phyloP scores from a whole-genome alignment of 371 early-diverging fungal genomes.

The Zancudomyces culisetae region DNA sequence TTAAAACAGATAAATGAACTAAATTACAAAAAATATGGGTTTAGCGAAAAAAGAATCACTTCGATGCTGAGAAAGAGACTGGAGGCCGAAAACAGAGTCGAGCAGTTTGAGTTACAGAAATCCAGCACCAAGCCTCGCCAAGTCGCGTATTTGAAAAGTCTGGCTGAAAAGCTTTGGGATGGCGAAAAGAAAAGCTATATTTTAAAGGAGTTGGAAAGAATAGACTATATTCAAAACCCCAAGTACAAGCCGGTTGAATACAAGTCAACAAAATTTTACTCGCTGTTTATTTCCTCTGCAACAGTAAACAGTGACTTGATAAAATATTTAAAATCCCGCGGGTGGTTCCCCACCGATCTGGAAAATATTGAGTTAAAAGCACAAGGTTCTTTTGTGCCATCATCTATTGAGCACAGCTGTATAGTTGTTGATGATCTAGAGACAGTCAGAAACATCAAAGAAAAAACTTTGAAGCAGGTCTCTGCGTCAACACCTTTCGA shows the following conservation, averaged over 20 bases:
- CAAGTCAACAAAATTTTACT: background rate
- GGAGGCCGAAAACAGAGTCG: no score
- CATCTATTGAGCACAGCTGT: conserved; percentile 9
- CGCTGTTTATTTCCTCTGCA: conserved; percentile 10
- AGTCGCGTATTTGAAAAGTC: no score
- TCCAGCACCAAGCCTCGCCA: background rate
- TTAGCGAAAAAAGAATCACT: no score
- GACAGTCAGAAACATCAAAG: conserved; percentile 11
- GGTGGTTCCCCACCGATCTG: conserved; percentile 8
- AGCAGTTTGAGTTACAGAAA: background rate
- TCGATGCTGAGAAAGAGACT: no score
- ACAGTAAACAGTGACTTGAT: conserved; percentile 9
- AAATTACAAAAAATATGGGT: background rate
- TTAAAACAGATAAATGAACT: background rate
- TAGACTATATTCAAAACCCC: background rate
- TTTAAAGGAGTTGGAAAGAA: background rate
- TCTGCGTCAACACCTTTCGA: no score
- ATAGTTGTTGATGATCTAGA: conserved; percentile 15
- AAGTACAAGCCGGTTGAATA: conserved; percentile 1
- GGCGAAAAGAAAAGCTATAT: background rate
- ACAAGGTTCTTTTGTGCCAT: conserved; percentile 4
- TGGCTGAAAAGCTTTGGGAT: no score
- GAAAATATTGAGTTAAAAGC: conserved; percentile 1
- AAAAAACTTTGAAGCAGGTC: background rate
- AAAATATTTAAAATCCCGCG: conserved; percentile 7